Percentiles rank a stretch among this genome's conserved stretches.
These are phyloP conservation scores for Solanum chaucha DNA, from an alignment of 257 asterid species.

Conservation along the genomic window DNA sequence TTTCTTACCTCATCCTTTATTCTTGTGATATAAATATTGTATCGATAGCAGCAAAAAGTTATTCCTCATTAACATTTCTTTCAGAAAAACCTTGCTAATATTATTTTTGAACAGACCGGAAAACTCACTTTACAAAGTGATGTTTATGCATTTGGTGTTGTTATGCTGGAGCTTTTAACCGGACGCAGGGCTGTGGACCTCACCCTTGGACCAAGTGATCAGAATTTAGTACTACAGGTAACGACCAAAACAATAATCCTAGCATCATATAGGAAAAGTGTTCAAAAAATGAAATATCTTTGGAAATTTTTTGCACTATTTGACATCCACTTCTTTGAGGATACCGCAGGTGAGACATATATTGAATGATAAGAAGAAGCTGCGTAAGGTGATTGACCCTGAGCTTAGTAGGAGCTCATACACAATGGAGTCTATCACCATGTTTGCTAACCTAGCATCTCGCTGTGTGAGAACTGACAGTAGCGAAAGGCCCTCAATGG, in stretches of 20 bases:
- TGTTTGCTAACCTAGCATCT: constrained; percentile 81
- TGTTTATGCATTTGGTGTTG: constrained; percentile 96
- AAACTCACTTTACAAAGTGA: constrained; percentile 96
- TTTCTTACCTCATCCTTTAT: not conserved
- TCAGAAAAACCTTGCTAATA: constrained; percentile 10
- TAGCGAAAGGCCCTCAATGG: constrained; percentile 78
- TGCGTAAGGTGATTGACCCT: constrained; percentile 70
- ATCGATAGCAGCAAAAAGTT: not conserved
- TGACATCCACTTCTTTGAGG: constrained; percentile 3
- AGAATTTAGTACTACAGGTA: constrained; percentile 91
- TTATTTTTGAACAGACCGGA: constrained; percentile 64
- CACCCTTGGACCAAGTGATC: constrained; percentile 87
- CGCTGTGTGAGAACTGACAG: constrained; percentile 73
- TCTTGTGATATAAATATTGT: not conserved
- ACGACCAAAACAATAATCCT: not conserved
- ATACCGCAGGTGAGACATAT: constrained; percentile 65
- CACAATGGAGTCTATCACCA: constrained; percentile 78
- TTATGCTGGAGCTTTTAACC: constrained; percentile 90
- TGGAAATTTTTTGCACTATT: not conserved
- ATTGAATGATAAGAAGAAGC: constrained; percentile 75
- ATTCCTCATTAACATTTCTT: not conserved
- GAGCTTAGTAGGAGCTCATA: constrained; percentile 75
- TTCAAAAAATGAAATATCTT: not conserved
- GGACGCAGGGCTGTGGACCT: constrained; percentile 96
- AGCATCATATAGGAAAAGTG: not conserved